A percentile compares a stretch with the other conserved stretches of the same genome.
phyloP scores from a whole-genome alignment of 129 eudicot genomes.

The Scalesia atractyloides region DNA sequence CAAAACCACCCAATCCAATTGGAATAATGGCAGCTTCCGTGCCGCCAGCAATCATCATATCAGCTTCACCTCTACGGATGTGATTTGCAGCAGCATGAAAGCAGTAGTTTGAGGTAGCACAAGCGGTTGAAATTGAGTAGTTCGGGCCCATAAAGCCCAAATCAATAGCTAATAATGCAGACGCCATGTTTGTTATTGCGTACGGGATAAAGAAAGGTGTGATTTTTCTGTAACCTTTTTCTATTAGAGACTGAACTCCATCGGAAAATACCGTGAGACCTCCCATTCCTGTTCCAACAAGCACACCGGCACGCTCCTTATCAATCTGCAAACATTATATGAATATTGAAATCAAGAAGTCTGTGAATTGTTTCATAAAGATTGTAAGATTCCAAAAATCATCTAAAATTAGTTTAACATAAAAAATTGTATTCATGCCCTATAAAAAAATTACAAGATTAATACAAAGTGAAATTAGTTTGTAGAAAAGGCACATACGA shows the following conservation, averaged over 20 bases:
- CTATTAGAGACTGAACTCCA: constrained; percentile 83
- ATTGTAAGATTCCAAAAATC: background rate
- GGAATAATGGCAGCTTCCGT: constrained; percentile 97
- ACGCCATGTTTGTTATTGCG: constrained; percentile 95
- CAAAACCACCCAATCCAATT: constrained; percentile 94
- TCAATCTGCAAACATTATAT: constrained; percentile 56
- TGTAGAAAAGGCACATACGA: background rate
- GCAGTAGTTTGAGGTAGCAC: constrained; percentile 98
- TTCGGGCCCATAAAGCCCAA: constrained; percentile 98
- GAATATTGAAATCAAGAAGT: background rate
- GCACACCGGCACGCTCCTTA: constrained; percentile 92
- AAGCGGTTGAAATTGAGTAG: constrained; percentile 95
- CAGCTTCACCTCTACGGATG: constrained; percentile 97
- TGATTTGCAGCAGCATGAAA: constrained; percentile 99
- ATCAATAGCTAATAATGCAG: constrained; percentile 93
- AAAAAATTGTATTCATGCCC: background rate
- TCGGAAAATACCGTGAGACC: constrained; percentile 90
- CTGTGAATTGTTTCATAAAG: background rate
- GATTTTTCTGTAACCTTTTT: constrained; percentile 84
- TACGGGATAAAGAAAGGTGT: constrained; percentile 96
- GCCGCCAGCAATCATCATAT: constrained; percentile 98
- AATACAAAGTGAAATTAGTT: background rate
- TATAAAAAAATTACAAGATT: background rate
- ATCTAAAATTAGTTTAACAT: constrained; percentile 6
- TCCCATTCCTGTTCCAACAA: constrained; percentile 99